These are phyloP conservation scores for Agrocybe pediades DNA, from an alignment of 768 basidiomycete species.

Conservation along the genomic window DNA sequence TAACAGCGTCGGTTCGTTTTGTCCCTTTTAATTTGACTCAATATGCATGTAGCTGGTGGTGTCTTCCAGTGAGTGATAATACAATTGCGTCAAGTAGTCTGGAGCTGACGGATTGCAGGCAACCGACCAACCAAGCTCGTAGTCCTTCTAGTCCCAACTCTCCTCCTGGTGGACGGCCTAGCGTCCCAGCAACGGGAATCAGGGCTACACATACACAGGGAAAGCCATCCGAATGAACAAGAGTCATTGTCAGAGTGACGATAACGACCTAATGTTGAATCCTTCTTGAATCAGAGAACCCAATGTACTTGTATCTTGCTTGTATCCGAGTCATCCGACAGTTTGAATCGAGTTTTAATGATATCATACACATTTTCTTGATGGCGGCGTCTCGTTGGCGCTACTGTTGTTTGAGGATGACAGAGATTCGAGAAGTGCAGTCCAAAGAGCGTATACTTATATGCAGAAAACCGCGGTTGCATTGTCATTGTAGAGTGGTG, in stretches of 20 bases:
- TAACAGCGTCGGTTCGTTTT: no score
- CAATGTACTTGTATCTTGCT: not conserved
- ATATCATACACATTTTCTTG: not conserved
- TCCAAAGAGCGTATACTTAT: constrained; percentile 1
- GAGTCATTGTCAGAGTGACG: not conserved
- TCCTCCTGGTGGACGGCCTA: not conserved
- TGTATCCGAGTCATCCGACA: no score
- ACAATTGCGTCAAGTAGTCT: not conserved
- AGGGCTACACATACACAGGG: no score
- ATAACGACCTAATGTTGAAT: not conserved
- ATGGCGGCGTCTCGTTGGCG: no score
- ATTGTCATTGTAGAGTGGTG: no score
- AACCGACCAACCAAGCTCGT: not conserved
- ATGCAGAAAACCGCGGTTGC: no score
- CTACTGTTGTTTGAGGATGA: not conserved
- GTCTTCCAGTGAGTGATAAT: not conserved
- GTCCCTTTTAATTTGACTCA: no score
- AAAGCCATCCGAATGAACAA: not conserved
- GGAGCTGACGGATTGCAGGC: not conserved
- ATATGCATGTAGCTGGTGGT: not conserved
- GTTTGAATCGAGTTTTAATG: not conserved
- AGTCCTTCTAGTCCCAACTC: not conserved
- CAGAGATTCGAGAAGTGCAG: no score
- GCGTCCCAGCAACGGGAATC: not conserved
- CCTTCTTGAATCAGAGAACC: no score